A percentile compares a stretch with the other conserved stretches of the same genome.
These are phyloP conservation scores for Pholiota microspora DNA, from an alignment of 768 basidiomycete genomes.

Conservation along the genomic window DNA sequence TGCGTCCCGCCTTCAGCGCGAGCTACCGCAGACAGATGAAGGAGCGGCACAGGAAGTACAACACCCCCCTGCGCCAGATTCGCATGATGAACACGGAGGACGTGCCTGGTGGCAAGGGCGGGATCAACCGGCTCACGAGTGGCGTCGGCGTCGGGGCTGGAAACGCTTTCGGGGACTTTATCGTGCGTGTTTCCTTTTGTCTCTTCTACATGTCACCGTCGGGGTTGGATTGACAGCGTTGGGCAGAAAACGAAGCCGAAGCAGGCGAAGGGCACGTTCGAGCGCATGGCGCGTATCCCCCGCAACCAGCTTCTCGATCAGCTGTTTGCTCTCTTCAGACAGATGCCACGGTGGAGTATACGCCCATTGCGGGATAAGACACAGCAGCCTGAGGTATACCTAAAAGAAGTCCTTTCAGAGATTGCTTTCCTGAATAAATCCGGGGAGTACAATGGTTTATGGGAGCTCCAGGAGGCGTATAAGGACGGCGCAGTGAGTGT, in stretches of 20 bases:
- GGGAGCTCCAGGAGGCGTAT: constrained; percentile 76
- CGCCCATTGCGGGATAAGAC: constrained; percentile 74
- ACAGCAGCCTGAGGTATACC: constrained; percentile 83
- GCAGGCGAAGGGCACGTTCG: constrained; percentile 67
- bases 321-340: constrained; percentile 75
- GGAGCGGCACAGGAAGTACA: constrained; percentile 62
- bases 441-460: constrained; percentile 78
- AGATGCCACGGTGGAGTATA: constrained; percentile 81
- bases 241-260: constrained; percentile 68
- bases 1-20: constrained; percentile 66
- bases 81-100: constrained; percentile 73
- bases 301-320: constrained; percentile 84
- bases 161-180: constrained; percentile 59
- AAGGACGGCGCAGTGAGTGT: constrained; percentile 58
- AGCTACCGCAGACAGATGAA: constrained; percentile 72
- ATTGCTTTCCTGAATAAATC: constrained; percentile 76
- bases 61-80: constrained; percentile 64
- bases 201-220: background rate
- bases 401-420: constrained; percentile 79
- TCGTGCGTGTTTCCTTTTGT: constrained; percentile 44
- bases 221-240: constrained; percentile 4
- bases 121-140: constrained; percentile 76
- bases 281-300: constrained; percentile 91
- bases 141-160: constrained; percentile 62
- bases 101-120: constrained; percentile 66